Base-by-base conservation (phyloP, 1,139 yeast species). In the Saccharomyces hybrid region DNA sequence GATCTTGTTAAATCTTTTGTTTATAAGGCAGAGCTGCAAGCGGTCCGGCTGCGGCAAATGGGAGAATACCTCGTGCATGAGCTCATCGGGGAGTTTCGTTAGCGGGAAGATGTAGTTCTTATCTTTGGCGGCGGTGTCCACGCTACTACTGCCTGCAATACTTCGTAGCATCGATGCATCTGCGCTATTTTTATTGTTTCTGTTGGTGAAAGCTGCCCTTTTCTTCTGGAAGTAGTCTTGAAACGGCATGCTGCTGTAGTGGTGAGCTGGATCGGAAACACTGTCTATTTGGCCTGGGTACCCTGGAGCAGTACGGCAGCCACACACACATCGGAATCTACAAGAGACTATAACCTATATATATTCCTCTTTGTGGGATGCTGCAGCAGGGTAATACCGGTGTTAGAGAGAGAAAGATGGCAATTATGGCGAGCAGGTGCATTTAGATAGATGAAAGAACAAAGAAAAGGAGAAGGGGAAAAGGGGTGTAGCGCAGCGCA, bases 21-120 rank as follows among this genome's bases (percentile, higher is more conserved):
- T 63, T 9, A 68, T 53, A 16, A 59, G 50, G n/a, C 68, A 60
- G 44, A 63, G 51, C 5, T 48, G 57, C n/a, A 68, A 51, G 51
- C 70, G 62, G 49, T 68, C 71, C 8, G 50, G 51, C 51, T 69
- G 72, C 27, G 71, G 65, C 52, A 68, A 55, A 53, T 68, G 68
- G 16, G 71, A 65, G 29, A 67, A 60, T 1, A 68, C 58, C 51
- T 69, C 71, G 25, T 56, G 55, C 44, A 68, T 42, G 13, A 69
- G 55, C 38, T 65, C 70, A 53, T 67, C 69, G 5, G 68, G 65
- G 41, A 67, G 51, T 31, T 41, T 48, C 34, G 55, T 50, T 46
- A 62, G 48, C 28, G 65, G 64, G 54, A 60, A 59, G 16, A 29
- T 32, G n/a, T 32, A 32, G 38, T 32, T 32, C 38, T 32, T 32